A percentile compares a stretch with the other conserved stretches of the same genome.
These are phyloP conservation scores for Heliosperma pusillum DNA, from an alignment of 148 eudicot genomes.

Conservation along the genomic window DNA sequence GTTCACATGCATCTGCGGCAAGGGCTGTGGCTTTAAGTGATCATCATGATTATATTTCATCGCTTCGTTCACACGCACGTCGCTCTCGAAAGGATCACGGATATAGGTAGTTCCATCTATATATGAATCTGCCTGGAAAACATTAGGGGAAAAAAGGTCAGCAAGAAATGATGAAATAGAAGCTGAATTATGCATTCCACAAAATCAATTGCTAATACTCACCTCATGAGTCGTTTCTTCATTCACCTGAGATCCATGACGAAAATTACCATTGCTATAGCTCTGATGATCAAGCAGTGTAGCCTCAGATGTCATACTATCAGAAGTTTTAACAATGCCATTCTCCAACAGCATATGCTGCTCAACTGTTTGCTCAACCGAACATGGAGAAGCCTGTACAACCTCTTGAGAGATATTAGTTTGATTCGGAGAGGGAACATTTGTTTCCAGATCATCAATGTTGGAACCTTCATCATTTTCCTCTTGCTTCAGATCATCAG, in stretches of 20 bases:
- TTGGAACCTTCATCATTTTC: conserved; percentile 52
- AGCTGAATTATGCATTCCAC: neutral
- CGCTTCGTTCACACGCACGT: conserved; percentile 22
- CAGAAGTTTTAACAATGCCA: conserved; percentile 29
- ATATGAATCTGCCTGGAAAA: conserved; percentile 50
- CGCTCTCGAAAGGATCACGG: conserved; percentile 27
- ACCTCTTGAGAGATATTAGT: conserved; percentile 38
- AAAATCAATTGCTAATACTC: conserved; percentile 6
- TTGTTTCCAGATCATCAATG: conserved; percentile 48
- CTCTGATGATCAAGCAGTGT: conserved; percentile 32
- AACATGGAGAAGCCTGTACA: conserved; percentile 36
- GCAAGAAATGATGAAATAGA: neutral
- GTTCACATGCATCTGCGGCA: conserved; percentile 25
- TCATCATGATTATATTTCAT: conserved; percentile 5
- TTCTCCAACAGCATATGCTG: conserved; percentile 31
- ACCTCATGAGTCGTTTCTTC: conserved; percentile 44
- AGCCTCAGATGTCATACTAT: conserved; percentile 31
- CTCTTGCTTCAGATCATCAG: conserved; percentile 48
- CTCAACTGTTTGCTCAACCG: conserved; percentile 25
- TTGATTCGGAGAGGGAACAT: conserved; percentile 37
- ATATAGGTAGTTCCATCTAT: conserved; percentile 35
- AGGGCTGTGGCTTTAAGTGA: neutral
- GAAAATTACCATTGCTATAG: conserved; percentile 27
- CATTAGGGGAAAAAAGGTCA: neutral
- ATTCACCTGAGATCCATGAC: conserved; percentile 23